These are phyloP conservation scores for Clitopilus passeckerianus DNA, from an alignment of 768 basidiomycete species.

Conservation along the genomic window DNA sequence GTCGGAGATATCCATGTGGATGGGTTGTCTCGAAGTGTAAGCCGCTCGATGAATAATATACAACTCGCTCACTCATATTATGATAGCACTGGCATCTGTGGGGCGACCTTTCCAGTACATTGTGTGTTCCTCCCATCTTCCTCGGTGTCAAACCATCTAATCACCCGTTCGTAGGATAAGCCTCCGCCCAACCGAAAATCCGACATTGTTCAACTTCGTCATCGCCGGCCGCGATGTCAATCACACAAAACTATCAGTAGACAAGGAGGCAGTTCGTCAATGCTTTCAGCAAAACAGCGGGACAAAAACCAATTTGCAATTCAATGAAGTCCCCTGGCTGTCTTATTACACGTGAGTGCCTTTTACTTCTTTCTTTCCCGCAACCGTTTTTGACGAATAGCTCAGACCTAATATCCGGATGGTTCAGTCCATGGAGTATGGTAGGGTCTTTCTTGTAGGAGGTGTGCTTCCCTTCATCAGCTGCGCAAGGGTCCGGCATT, in stretches of 20 bases:
- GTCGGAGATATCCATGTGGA: slow-evolving; percentile 39
- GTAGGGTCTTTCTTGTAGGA: slow-evolving; percentile 44
- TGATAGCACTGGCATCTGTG: slow-evolving; percentile 43
- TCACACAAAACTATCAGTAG: slow-evolving; percentile 12
- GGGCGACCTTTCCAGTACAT: slow-evolving; percentile 28
- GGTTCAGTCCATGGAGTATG: slow-evolving; percentile 33
- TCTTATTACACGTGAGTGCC: slow-evolving; percentile 19
- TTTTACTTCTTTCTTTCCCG: slow-evolving; percentile 12
- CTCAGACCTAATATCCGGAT: slow-evolving; percentile 43
- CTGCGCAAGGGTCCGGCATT: too few relatives aligned
- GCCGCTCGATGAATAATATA: slow-evolving; percentile 4
- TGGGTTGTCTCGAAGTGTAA: slow-evolving; percentile 32
- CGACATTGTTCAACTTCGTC: slow-evolving; percentile 23
- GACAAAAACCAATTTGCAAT: slow-evolving; percentile 15
- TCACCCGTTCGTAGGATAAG: slow-evolving; percentile 16
- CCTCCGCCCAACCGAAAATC: slow-evolving; percentile 26
- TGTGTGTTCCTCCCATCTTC: slow-evolving; percentile 19
- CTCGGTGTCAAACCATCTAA: background rate
- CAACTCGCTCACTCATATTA: slow-evolving; percentile 1
- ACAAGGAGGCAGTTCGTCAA: slow-evolving; percentile 24
- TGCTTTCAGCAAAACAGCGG: slow-evolving; percentile 17
- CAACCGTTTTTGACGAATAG: background rate
- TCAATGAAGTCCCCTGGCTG: slow-evolving; percentile 21
- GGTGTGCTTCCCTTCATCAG: slow-evolving; percentile 21
- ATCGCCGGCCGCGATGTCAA: slow-evolving; percentile 20